phyloP scores from a whole-genome alignment of 768 basidiomycete genomes.

The Pulveroboletus frians region DNA sequence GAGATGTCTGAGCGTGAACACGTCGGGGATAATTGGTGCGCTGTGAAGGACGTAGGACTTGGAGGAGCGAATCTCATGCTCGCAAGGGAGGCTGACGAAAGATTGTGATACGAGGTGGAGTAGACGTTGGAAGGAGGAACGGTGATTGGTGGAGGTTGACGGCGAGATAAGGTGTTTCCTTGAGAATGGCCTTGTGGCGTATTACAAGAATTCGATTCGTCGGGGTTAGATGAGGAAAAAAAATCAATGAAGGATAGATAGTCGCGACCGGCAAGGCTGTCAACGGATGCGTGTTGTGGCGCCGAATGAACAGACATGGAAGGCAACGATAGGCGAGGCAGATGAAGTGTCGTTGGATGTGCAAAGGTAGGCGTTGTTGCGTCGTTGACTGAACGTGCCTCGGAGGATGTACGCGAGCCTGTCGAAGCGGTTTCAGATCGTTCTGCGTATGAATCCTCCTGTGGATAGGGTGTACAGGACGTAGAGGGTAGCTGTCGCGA shows the following conservation, averaged over 20 bases:
- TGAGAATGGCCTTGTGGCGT: conserved; percentile 2
- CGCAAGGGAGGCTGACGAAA: conserved; percentile 23
- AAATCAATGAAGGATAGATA: conserved; percentile 47
- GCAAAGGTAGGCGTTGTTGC: conserved; percentile 40
- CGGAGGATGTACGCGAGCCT: conserved; percentile 25
- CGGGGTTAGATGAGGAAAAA: conserved; percentile 27
- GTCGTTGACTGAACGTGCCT: conserved; percentile 29
- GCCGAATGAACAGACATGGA: conserved; percentile 18
- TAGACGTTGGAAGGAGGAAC: conserved; percentile 20
- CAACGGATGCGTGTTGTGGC: conserved; percentile 18
- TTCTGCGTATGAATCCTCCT: neutral
- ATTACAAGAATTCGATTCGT: conserved; percentile 7
- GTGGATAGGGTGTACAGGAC: conserved; percentile 17
- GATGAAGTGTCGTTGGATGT: conserved; percentile 31
- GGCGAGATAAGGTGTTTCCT: conserved; percentile 8
- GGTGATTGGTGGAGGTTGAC: conserved; percentile 14
- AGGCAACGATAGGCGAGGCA: conserved; percentile 23
- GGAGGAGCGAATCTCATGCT: conserved; percentile 32
- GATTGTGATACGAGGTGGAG: conserved; percentile 10
- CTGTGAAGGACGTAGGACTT: conserved; percentile 15
- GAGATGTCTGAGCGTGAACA: conserved; percentile 4
- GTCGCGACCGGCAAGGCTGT: conserved; percentile 28
- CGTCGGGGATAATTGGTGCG: conserved; percentile 10
- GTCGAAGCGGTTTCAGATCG: conserved; percentile 9
- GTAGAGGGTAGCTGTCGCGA: conserved; percentile 17